Conservation (phyloP, 371 early-diverging fungal genomes). For the Syncephalastrum monosporum region DNA sequence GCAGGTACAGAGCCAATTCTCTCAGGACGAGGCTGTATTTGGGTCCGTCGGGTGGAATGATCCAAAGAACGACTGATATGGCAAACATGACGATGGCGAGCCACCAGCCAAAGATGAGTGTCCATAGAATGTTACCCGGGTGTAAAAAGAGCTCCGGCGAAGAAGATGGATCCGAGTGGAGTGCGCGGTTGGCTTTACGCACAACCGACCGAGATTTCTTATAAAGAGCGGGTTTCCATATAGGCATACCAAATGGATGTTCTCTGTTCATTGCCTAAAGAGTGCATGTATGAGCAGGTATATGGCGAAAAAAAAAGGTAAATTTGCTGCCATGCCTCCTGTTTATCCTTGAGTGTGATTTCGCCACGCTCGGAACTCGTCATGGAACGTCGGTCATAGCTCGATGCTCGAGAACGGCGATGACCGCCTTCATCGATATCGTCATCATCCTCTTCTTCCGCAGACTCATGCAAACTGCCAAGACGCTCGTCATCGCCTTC, state of each 20-base stretch:
- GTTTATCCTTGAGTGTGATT: constrained; percentile 66
- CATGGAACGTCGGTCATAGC: constrained; percentile 3
- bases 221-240: constrained; percentile 98
- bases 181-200: constrained; percentile 74
- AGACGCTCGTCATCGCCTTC: constrained; percentile 11
- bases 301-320: not conserved
- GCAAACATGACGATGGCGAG: constrained; percentile 65
- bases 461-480: not conserved
- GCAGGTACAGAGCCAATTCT: constrained; percentile 74
- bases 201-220: constrained; percentile 90
- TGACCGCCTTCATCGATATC: constrained; percentile 7
- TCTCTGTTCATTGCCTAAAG: constrained; percentile 72
- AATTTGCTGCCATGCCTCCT: constrained; percentile 48
- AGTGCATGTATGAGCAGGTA: not conserved
- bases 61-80: constrained; percentile 49
- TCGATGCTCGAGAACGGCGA: constrained; percentile 13
- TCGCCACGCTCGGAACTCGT: constrained; percentile 38
- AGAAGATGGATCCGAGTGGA: constrained; percentile 79
- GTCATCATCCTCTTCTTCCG: constrained; percentile 14
- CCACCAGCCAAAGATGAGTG: constrained; percentile 91
- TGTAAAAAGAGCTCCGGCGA: constrained; percentile 65
- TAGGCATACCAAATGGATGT: constrained; percentile 94
- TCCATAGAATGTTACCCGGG: constrained; percentile 89
- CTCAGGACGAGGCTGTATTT: constrained; percentile 62
- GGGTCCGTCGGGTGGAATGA: constrained; percentile 54